Evolutionary conservation across 2,329 filamentous ascomycete genomes (phyloP), one percentile per base, ranked within the genome.

Genomic region (Zasmidium cellare): DNA sequence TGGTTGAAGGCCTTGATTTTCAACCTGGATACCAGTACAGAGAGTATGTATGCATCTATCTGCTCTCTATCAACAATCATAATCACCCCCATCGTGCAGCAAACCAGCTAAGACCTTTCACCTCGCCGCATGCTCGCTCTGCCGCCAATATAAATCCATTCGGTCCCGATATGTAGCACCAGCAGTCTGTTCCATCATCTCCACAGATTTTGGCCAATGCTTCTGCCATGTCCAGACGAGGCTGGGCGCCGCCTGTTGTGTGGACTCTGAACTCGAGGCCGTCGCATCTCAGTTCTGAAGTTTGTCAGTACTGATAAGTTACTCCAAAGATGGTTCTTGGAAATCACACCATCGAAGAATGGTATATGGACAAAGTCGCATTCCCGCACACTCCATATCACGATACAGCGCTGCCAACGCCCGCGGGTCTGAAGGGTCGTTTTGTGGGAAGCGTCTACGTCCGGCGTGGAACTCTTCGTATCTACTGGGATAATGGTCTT

Each of bases 81-180:
- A n/a, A n/a, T n/a, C n/a, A n/a, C n/a, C n/a, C n/a, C n/a, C n/a
- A n/a, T n/a, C n/a, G n/a, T n/a, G n/a, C n/a, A n/a, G 59, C 56
- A 38, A 58, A 58, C 48, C 50, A 56, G 9, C 19, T 53, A 7
- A 61, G 22, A 9, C 59, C 59, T 22, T 53, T 22, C 1, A 61
- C 35, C n/a, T 53, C 35, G 11, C 28, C 31, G 19, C 56, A 61
- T 12, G 53, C 52, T 14, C 38, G 44, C 38, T 61, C 59, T 16
- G 56, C 59, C 12, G 52, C 52, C 1, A 50, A 24, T 16, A 61
- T 54, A 53, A 61, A 61, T 1, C 55, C 56, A 7, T 44, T 38
- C 6, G 59, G 59, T 9, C 59, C 59, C 46, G 52, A 61, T 6
- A 61, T 56, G 19, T 61, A 61, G 49, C 51, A 55, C 59, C 59